Evolutionary conservation across 495 filamentous ascomycete genomes (phyloP).

Genomic region (Alectoria sarmentosa): DNA sequence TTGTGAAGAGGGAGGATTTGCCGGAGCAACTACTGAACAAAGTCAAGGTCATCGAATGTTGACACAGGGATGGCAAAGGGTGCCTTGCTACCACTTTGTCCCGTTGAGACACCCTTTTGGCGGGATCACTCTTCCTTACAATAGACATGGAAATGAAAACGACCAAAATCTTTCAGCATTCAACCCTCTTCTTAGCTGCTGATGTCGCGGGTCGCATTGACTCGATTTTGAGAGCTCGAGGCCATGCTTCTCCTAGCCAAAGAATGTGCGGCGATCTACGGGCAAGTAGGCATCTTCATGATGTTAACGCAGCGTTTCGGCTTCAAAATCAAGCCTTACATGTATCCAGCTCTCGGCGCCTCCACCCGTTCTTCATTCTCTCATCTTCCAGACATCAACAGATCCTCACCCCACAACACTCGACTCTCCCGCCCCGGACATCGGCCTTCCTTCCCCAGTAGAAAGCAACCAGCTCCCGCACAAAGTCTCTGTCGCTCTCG

Average conservation of each 20-base stretch:
- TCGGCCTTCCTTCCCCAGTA: slow-evolving; percentile 67
- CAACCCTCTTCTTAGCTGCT: not conserved
- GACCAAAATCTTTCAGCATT: not conserved
- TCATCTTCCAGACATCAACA: slow-evolving; percentile 40
- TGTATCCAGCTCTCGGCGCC: not conserved
- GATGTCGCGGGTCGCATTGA: not conserved
- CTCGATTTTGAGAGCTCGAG: not conserved
- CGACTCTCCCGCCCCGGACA: slow-evolving; percentile 64
- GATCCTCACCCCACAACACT: slow-evolving; percentile 76
- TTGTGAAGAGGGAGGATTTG: slow-evolving; percentile 66
- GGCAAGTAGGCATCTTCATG: not conserved
- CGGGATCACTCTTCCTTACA: too few relatives aligned
- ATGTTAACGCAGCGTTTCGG: too few relatives aligned
- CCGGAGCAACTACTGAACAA: slow-evolving; percentile 51
- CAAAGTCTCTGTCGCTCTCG: slow-evolving; percentile 63
- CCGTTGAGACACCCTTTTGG: not conserved
- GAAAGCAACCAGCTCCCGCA: slow-evolving; percentile 54
- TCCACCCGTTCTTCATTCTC: not conserved
- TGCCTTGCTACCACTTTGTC: not conserved
- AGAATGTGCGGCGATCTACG: too few relatives aligned
- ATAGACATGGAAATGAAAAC: not conserved
- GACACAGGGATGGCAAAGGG: slow-evolving; percentile 17
- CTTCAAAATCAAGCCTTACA: not conserved
- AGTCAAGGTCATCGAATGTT: slow-evolving; percentile 58
- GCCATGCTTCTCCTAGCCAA: not conserved